These are phyloP conservation scores for Penicillium dipodomyicola DNA, from an alignment of 495 filamentous ascomycete genomes.

Conservation along the genomic window DNA sequence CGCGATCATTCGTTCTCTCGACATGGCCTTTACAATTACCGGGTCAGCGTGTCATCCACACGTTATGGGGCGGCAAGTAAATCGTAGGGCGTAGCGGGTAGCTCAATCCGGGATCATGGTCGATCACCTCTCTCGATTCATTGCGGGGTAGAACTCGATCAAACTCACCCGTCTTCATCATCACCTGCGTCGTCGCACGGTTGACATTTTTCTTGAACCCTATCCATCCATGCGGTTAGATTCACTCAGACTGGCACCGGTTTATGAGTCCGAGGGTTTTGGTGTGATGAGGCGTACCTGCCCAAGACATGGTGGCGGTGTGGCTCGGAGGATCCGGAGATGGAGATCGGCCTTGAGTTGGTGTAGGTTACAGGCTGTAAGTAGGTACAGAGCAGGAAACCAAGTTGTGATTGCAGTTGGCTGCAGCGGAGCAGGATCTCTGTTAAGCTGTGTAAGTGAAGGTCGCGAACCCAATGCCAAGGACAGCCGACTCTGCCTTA, in stretches of 20 bases:
- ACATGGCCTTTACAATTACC: conserved; percentile 67
- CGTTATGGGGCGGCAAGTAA: not conserved
- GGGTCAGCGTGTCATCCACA: not conserved
- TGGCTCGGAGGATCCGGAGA: conserved; percentile 1
- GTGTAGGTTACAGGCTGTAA: not conserved
- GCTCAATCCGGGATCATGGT: not conserved
- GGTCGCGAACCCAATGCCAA: conserved; percentile 2
- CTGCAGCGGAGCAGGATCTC: not conserved
- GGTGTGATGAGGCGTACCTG: conserved; percentile 42
- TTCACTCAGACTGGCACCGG: conserved; percentile 8
- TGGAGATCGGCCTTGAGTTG: not conserved
- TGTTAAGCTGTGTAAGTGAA: not conserved
- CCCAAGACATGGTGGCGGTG: conserved; percentile 60
- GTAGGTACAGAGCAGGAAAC: not conserved
- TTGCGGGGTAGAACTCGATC: conserved; percentile 23
- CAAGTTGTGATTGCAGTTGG: not conserved
- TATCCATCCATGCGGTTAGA: conserved; percentile 30
- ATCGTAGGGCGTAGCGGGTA: not conserved
- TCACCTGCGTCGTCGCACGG: conserved; percentile 97
- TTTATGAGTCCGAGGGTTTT: not conserved
- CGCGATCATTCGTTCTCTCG: conserved; percentile 94
- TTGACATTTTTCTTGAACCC: conserved; percentile 99
- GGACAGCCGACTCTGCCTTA: not conserved
- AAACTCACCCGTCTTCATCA: conserved; percentile 92
- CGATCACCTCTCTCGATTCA: conserved; percentile 7